phyloP scores from a whole-genome alignment of 164 flowering plant genomes.

The Umbilicus rupestris region DNA sequence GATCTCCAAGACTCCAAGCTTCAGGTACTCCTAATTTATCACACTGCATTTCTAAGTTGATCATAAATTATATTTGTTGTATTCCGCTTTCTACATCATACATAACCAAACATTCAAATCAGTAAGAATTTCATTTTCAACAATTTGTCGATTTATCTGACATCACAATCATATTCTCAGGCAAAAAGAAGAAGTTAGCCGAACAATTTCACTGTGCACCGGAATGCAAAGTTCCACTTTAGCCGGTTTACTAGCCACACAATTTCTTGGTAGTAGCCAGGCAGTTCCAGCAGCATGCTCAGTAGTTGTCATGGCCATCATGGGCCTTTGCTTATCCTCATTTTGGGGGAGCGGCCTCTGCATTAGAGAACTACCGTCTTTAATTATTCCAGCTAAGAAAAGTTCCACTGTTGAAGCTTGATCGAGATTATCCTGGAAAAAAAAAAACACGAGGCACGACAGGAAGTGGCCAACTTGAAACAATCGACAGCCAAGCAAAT shows the following conservation, averaged over 20 bases:
- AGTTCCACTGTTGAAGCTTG: conserved; percentile 34
- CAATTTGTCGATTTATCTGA: not conserved
- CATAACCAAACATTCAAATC: not conserved
- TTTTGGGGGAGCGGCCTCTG: conserved; percentile 81
- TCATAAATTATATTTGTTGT: not conserved
- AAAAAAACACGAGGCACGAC: not conserved
- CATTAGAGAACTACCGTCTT: conserved; percentile 47
- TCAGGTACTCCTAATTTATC: conserved; percentile 38
- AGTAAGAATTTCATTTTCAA: no score
- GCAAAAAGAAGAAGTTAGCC: conserved; percentile 71
- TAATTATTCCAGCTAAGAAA: conserved; percentile 24
- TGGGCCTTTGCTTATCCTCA: conserved; percentile 90
- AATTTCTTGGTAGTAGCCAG: conserved; percentile 82
- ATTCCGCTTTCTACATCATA: not conserved
- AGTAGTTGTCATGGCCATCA: conserved; percentile 89
- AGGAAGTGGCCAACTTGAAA: not conserved
- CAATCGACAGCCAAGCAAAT: not conserved
- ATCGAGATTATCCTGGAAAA: not conserved
- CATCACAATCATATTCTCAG: conserved; percentile 23
- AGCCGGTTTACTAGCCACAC: conserved; percentile 93
- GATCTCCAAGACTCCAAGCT: conserved; percentile 58
- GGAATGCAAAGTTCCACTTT: conserved; percentile 99
- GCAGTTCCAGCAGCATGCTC: conserved; percentile 96
- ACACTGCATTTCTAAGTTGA: not conserved
- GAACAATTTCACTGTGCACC: conserved; percentile 82